Percentiles rank a stretch among this genome's conserved stretches.
phyloP scores from a whole-genome alignment of 176 grass and related monocot species.

The Aegilops longissima region DNA sequence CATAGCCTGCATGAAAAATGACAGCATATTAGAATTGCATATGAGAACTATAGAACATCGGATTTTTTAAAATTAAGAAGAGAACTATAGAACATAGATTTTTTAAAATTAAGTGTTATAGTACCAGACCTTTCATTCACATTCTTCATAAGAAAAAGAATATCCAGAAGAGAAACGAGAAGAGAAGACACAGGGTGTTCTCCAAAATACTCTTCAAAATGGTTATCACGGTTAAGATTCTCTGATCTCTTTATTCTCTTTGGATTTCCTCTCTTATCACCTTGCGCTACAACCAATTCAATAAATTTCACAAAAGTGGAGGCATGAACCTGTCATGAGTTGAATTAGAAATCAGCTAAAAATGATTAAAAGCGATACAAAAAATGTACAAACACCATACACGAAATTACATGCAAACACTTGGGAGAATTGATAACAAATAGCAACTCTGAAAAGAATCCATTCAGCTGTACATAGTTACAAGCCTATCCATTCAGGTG shows the following conservation, averaged over 20 bases:
- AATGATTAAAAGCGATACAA: background rate
- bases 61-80: background rate
- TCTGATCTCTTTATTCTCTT: constrained; percentile 68
- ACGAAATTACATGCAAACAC: background rate
- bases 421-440: background rate
- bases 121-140: constrained; percentile 61
- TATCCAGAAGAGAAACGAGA: constrained; percentile 77
- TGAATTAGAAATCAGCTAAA: constrained; percentile 29
- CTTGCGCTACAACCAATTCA: constrained; percentile 53
- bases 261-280: constrained; percentile 30
- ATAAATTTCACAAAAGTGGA: constrained; percentile 57
- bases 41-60: background rate
- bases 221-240: constrained; percentile 23
- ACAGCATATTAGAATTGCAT: constrained; percentile 6
- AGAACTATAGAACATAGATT: background rate
- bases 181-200: constrained; percentile 42
- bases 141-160: constrained; percentile 84
- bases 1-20: constrained; percentile 37
- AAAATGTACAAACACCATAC: background rate
- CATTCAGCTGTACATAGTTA: background rate
- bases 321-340: constrained; percentile 63
- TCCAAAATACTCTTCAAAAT: constrained; percentile 61
- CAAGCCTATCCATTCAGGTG: background rate
- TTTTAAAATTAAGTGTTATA: background rate
- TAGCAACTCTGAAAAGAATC: background rate